These are phyloP conservation scores for Angomonas deanei DNA, from an alignment of 208 protist genomes.

Conservation along the genomic window DNA sequence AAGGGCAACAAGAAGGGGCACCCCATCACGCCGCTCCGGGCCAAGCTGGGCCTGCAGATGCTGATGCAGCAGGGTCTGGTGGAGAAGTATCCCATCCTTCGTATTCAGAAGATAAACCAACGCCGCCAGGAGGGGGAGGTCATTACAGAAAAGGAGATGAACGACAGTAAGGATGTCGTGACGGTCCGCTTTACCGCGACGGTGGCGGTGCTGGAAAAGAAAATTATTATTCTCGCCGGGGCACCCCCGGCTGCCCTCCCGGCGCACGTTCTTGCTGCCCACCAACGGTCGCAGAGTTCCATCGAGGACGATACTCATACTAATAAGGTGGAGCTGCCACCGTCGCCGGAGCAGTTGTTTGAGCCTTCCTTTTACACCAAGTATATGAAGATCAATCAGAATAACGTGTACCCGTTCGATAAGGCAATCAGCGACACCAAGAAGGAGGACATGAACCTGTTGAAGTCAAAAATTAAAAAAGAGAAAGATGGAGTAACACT, in stretches of 20 bases:
- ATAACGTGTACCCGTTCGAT: background rate
- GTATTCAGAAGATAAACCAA: constrained; percentile 23
- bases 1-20: background rate
- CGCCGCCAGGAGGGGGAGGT: background rate
- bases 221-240: constrained; percentile 72
- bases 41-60: constrained; percentile 61
- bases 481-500: too few species aligned
- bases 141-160: too few species aligned
- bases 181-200: constrained; percentile 80
- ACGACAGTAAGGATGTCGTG: constrained; percentile 32
- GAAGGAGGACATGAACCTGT: too few species aligned
- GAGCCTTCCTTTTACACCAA: background rate
- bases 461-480: too few species aligned
- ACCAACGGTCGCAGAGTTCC: too few species aligned
- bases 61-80: constrained; percentile 56
- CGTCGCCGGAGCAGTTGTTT: background rate
- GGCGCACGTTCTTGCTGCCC: background rate
- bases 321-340: background rate
- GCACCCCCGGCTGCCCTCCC: constrained; percentile 27
- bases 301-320: background rate
- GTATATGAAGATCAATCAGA: background rate
- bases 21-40: constrained; percentile 28
- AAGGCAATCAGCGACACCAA: background rate
- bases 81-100: constrained; percentile 51
- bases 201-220: constrained; percentile 62